Base-by-base conservation (phyloP, 345 rosid species). In the Nephelium lappaceum region DNA sequence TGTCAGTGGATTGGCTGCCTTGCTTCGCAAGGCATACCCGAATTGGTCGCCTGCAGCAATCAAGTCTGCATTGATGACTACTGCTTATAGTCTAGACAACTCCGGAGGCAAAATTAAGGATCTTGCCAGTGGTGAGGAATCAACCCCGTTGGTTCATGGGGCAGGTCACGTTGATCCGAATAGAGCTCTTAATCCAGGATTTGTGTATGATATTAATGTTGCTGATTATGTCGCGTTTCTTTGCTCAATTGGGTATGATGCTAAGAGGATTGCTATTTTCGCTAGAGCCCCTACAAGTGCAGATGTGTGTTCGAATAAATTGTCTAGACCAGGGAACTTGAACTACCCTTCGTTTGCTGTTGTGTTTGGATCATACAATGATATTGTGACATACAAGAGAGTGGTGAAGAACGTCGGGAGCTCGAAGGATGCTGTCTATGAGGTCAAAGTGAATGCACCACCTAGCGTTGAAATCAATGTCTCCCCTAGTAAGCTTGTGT, bases 111-210 rank as follows among this genome's bases (percentile, higher is more conserved):
- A 64, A 69, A 89, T 96, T 14, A 77, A 84, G 68, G 98, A 96
- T 89, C 97, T 93, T 71, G 94, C 97, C 15, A 90, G 80, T 0
- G 97, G 92, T 0, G 67, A 88, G 19, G 83, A 88, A 61, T 83
- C 97, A 42, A 89, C 90, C 39, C 90, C 99, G 5, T 94, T 89
- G 51, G 42, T 89, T 75, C 89, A 77, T 0, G 99, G 99, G 19
- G 92, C 97, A 1, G 99, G 98, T 3, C 97, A 94, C 77, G 97
- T 93, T 2, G 93, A 90, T 86, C 99, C 97, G 0, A 94, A 93
- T 68, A 77, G 81, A 69, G 97, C 99, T 24, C 84, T 92, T 47
- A 83, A 89, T 67, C 97, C 97, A 0, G 97, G 98, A 57, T 88
- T 96, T 67, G 85, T 96, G 11, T 94, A 96, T 45, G 97, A 95